Evolutionary conservation across 1,284 basidiomycete species (phyloP), one percentile per base, ranked within the genome.

Genomic region (Puccinia polysora): DNA sequence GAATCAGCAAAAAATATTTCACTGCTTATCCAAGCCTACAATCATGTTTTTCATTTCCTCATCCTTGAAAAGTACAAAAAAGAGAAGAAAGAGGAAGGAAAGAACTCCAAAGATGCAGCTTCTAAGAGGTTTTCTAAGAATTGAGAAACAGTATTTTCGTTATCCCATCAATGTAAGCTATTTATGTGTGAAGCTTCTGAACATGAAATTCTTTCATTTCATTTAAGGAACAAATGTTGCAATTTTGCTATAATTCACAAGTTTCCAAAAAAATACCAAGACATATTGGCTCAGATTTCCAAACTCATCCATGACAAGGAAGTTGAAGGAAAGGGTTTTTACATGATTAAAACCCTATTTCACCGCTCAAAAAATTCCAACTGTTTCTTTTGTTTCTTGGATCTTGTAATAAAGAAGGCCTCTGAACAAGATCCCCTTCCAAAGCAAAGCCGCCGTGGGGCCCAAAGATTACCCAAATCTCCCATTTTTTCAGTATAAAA

Each of bases 321-420:
- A 25, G 49, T 36, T 7, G 34, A 30, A n/a, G 12, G 10, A 1
- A 53, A 43, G 2, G 40, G 34, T 18, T 43, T 52, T 25, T 62
- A 43, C 10, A 28, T 59, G 4, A 63, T 71, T 34, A 71, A 71
- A 43, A 63, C 69, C 0, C 34, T 71, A n/a, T 15, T 5, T 12
- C 63, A 63, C 50, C 49, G 40, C 28, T 71, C 59, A 4, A 63
- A 71, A 4, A 71, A 71, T 34, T 20, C 50, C 18, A 55, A 38
- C 4, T 25, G n/a, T 1, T 63, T 71, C 30, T 53, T 71, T 20
- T n/a, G 36, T 4, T 6, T n/a, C 4, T 30, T 71, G 23, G 58
- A 71, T 40, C 14, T 47, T 0, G 36, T 32, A 1, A 71, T 71
- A 49, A 52, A 30, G 23, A 50, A 71, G 28, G 49, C 47, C 0